Conservation (phyloP, 129 eudicot species). For the Saussurea involucrata region DNA sequence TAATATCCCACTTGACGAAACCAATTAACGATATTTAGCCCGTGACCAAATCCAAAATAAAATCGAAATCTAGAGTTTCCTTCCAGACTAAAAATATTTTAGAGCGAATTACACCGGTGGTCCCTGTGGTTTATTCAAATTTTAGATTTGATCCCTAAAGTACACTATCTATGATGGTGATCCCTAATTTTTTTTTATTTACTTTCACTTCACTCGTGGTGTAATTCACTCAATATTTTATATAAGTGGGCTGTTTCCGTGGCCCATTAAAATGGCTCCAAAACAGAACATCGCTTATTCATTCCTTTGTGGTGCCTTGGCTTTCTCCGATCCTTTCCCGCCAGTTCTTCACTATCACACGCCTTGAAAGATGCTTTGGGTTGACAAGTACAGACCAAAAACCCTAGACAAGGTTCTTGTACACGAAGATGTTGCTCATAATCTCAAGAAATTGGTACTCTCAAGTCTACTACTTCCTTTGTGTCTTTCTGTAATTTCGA, state of each 20-base stretch:
- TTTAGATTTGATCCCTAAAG: no score
- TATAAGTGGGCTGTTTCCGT: background rate
- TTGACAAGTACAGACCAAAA: conserved; percentile 92
- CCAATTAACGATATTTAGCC: background rate
- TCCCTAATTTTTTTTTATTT: no score
- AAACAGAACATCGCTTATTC: background rate
- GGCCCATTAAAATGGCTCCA: conserved; percentile 22
- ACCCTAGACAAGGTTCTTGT: conserved; percentile 91
- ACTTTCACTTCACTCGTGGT: no score
- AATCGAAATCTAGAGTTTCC: no score
- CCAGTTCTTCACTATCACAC: conserved; percentile 26
- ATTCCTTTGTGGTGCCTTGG: background rate
- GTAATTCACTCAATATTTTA: no score
- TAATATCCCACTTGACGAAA: background rate
- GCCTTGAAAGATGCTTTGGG: conserved; percentile 77
- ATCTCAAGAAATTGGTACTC: conserved; percentile 81
- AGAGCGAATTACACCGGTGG: no score
- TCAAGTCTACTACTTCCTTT: background rate
- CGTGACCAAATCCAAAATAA: background rate
- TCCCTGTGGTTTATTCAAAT: no score
- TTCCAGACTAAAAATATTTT: no score
- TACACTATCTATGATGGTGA: no score
- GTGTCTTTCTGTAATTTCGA: background rate
- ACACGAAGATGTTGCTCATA: conserved; percentile 83
- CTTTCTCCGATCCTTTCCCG: conserved; percentile 22